These are phyloP conservation scores for Platismatia glauca DNA, from an alignment of 495 filamentous ascomycete genomes.

Conservation along the genomic window DNA sequence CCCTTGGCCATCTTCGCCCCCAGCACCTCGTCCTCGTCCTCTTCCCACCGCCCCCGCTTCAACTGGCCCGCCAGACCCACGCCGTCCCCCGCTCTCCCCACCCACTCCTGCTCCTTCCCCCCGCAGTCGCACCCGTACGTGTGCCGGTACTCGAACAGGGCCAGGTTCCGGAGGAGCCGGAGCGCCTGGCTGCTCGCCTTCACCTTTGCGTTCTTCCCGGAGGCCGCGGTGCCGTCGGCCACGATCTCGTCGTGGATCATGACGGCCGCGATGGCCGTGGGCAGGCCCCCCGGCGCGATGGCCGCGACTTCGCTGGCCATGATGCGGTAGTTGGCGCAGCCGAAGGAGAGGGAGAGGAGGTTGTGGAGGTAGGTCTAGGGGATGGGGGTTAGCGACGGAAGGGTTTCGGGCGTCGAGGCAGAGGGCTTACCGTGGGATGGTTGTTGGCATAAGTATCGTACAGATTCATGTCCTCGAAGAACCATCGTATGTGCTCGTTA, in stretches of 20 bases:
- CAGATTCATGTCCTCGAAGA: slow-evolving; percentile 78
- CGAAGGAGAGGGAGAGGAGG: slow-evolving; percentile 40
- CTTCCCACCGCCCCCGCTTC: neutral
- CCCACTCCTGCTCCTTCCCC: slow-evolving; percentile 14
- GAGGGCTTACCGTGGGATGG: slow-evolving; percentile 57
- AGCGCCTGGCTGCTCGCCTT: slow-evolving; percentile 62
- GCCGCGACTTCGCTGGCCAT: slow-evolving; percentile 42
- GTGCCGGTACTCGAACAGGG: slow-evolving; percentile 49
- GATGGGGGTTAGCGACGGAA: neutral
- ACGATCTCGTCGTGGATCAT: slow-evolving; percentile 65
- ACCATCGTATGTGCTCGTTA: slow-evolving; percentile 57
- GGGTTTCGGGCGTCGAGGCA: neutral
- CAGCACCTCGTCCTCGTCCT: neutral
- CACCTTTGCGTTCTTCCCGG: slow-evolving; percentile 62
- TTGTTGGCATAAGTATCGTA: slow-evolving; percentile 86
- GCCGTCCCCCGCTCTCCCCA: slow-evolving; percentile 11
- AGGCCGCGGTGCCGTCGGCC: slow-evolving; percentile 51
- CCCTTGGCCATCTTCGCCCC: neutral
- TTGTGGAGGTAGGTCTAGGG: slow-evolving; percentile 45
- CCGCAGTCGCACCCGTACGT: slow-evolving; percentile 49
- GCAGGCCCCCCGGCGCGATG: slow-evolving; percentile 33
- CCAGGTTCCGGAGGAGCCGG: slow-evolving; percentile 46
- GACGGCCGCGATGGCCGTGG: slow-evolving; percentile 57
- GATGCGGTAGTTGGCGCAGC: slow-evolving; percentile 47
- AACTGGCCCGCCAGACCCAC: slow-evolving; percentile 13